Evolutionary conservation across 1,139 yeast genomes (phyloP).

Genomic region (Geotrichum siamense): DNA sequence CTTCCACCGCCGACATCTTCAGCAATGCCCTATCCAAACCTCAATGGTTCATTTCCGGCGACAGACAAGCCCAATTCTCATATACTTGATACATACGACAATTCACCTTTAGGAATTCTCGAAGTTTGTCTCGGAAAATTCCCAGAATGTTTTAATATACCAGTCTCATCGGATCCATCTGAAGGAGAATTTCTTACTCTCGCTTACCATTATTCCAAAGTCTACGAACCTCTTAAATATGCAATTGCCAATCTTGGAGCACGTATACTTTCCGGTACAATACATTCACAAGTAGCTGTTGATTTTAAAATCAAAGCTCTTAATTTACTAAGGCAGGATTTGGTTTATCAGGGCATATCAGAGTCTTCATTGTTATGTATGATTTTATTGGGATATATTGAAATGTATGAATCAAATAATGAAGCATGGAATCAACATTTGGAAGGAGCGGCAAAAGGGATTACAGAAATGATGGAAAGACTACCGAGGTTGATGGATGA

Average conservation of each 20-base stretch:
- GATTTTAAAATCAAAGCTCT: conserved; percentile 14
- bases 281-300: conserved; percentile 8
- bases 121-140: not conserved
- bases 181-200: not conserved
- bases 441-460: conserved; percentile 15
- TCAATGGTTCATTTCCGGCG: too few relatives aligned
- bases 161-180: not conserved
- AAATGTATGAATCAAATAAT: conserved; percentile 10
- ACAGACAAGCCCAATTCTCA: too few relatives aligned
- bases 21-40: too few relatives aligned
- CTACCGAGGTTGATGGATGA: conserved; percentile 3
- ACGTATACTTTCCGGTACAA: not conserved
- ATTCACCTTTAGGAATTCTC: too few relatives aligned
- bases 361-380: conserved; percentile 14
- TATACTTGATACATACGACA: too few relatives aligned
- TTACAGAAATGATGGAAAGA: conserved; percentile 8
- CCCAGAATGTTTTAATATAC: not conserved
- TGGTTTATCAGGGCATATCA: conserved; percentile 11
- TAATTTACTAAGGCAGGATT: conserved; percentile 11
- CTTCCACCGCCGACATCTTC: too few relatives aligned
- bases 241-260: conserved; percentile 13
- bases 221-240: conserved; percentile 11
- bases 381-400: conserved; percentile 12
- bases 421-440: conserved; percentile 13
- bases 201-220: conserved; percentile 2